Evolutionary conservation across 2,329 filamentous ascomycete species (phyloP).

Genomic region (Alternaria ventricosa): DNA sequence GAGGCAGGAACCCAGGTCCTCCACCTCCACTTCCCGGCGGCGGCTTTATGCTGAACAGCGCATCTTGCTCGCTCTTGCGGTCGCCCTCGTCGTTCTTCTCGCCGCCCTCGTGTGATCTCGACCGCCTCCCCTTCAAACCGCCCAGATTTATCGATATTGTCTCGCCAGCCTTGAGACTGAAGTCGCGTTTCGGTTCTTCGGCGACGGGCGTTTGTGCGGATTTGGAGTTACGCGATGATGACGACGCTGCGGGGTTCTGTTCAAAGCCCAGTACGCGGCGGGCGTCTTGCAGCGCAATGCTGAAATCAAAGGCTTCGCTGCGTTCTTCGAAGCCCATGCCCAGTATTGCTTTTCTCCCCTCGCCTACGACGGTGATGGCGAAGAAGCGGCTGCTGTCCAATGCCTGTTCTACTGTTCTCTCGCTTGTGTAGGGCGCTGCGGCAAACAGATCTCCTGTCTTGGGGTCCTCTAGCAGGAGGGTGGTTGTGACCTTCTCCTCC

Average conservation of each 20-base stretch:
- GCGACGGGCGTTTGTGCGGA: constrained; percentile 29
- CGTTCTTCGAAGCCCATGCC: constrained; percentile 89
- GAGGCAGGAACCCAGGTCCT: constrained; percentile 61
- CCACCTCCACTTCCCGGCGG: constrained; percentile 60
- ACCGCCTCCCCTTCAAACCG: constrained; percentile 58
- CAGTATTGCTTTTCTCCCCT: constrained; percentile 76
- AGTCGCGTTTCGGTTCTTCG: constrained; percentile 70
- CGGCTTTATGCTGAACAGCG: constrained; percentile 76
- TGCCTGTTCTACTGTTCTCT: constrained; percentile 74
- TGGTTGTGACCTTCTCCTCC: constrained; percentile 69
- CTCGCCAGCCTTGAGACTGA: constrained; percentile 87
- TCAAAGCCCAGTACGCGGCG: constrained; percentile 72
- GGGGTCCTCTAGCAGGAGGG: constrained; percentile 80
- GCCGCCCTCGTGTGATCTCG: constrained; percentile 48
- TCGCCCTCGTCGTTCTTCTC: constrained; percentile 46
- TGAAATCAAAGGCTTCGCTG: constrained; percentile 84
- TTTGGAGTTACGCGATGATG: constrained; percentile 7
- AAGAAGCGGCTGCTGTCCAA: constrained; percentile 85
- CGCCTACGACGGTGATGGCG: constrained; percentile 79
- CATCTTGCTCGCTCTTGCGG: constrained; percentile 51
- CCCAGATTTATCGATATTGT: constrained; percentile 83
- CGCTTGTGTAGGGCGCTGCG: constrained; percentile 76
- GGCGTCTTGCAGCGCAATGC: constrained; percentile 79
- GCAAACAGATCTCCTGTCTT: constrained; percentile 78
- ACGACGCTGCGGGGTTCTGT: constrained; percentile 35